These are phyloP conservation scores for Daldinia sp. DNA, from an alignment of 2,329 filamentous ascomycete genomes.

Conservation along the genomic window DNA sequence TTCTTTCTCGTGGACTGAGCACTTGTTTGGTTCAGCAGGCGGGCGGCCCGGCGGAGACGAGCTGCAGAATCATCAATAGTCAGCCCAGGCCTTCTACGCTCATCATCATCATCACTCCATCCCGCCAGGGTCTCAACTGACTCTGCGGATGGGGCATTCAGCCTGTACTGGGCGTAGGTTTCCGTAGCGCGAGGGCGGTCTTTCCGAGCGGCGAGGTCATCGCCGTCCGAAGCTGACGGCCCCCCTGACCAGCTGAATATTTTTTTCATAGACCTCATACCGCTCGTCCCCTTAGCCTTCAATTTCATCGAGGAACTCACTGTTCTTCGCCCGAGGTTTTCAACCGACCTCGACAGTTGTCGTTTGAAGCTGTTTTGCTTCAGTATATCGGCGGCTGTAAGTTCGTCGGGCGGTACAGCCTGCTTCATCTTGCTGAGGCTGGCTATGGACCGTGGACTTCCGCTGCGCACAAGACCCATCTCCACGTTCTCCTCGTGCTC, in stretches of 20 bases:
- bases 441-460: conserved; percentile 19
- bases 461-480: conserved; percentile 30
- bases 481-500: conserved; percentile 28
- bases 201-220: background rate
- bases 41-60: conserved; percentile 45
- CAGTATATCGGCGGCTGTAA: background rate
- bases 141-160: conserved; percentile 8
- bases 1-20: background rate
- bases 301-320: conserved; percentile 5
- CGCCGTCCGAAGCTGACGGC: background rate
- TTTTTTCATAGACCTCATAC: conserved; percentile 6
- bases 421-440: conserved; percentile 6
- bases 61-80: conserved; percentile 43
- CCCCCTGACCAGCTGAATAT: conserved; percentile 4
- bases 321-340: background rate
- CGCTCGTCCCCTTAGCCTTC: conserved; percentile 17
- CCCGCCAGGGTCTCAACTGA: conserved; percentile 37
- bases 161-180: conserved; percentile 34
- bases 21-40: conserved; percentile 27
- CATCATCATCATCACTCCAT: conserved; percentile 29
- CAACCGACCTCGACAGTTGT: background rate
- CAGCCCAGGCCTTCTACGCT: conserved; percentile 33
- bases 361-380: background rate
- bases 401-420: background rate
- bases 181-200: conserved; percentile 33